Evolutionary conservation across 495 filamentous ascomycete species (phyloP), one percentile per base, ranked within the genome.

Genomic region (Aspergillus leporis): DNA sequence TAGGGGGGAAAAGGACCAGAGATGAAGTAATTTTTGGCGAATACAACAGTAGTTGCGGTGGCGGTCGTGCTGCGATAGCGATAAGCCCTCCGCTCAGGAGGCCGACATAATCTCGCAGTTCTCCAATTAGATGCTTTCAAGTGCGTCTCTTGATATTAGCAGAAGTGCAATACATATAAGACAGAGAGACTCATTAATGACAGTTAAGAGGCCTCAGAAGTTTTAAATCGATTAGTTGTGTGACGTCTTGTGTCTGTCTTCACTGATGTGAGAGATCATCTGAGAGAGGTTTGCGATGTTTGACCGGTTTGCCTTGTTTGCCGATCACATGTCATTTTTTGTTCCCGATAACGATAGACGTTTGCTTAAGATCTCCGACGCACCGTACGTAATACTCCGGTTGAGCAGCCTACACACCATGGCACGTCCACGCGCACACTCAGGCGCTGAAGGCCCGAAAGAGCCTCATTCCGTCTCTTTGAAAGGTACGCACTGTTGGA

Each of bases 401-500:
- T 28, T 41, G 10, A n/a, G 14, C 38, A 41, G 1, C 16, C 16
- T 41, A 41, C 32, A 23, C 31, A 14, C 30, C 55, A 80, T 80
- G 78, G 73, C 76, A 47, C 76, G 78, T 12, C 70, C 75, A 48
- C 73, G 78, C 61, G 76, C 78, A 53, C 66, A 67, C 38, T 80
- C 78, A 52, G 65, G 74, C 36, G 73, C 76, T 47, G 86, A 91
- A 51, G 82, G 78, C 45, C 78, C 83, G 32, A 92, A 91, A 68
- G 90, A 90, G 65, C 87, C 90, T 19, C 92, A 97, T 75, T 83
- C 87, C 14, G 84, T 97, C 36, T 95, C 90, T 54, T 72, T 97
- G 25, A 97, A 96, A 81, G 92, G 85, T 79, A 68, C 38, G 69
- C 53, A 58, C 48, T 13, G 34, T 36, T 47, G 38, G 56, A 56